Percentiles rank a stretch among this genome's conserved stretches.
Conservation (phyloP, 2,329 filamentous ascomycete species). For the Fusarium verticillioides region DNA sequence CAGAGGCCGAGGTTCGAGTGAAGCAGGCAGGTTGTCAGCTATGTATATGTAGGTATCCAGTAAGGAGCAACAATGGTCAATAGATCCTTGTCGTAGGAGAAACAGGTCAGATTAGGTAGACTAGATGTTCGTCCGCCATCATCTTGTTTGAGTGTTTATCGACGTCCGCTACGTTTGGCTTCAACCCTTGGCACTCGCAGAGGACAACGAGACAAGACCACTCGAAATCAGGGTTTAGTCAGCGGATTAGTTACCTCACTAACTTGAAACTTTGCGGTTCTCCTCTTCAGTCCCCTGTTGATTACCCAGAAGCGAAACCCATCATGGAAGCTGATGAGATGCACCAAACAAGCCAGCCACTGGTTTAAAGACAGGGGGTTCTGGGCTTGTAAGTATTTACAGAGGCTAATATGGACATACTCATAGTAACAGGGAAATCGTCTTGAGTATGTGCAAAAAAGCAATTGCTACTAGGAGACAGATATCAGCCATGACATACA, state of each 20-base stretch:
- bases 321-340: conserved; percentile 2
- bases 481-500: conserved; percentile 19
- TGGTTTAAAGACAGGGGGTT: not conserved
- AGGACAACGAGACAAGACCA: not conserved
- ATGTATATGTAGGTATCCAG: not conserved
- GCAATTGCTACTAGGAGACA: not conserved
- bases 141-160: not conserved
- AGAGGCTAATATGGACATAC: not conserved
- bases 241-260: not conserved
- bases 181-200: not conserved
- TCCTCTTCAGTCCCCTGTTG: conserved; percentile 7
- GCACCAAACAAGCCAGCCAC: conserved; percentile 4
- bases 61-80: not conserved
- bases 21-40: conserved; percentile 2
- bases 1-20: conserved; percentile 5
- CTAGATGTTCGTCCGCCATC: not conserved
- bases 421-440: not conserved
- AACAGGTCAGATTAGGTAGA: not conserved
- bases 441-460: not conserved
- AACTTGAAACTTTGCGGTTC: not conserved
- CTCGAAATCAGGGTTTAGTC: not conserved
- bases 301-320: conserved; percentile 8
- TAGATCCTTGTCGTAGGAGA: not conserved
- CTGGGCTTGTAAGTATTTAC: not conserved
- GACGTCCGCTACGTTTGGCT: not conserved